Conservation (phyloP, 2,329 filamentous ascomycete genomes). For the Chalaropsis thielavioides region DNA sequence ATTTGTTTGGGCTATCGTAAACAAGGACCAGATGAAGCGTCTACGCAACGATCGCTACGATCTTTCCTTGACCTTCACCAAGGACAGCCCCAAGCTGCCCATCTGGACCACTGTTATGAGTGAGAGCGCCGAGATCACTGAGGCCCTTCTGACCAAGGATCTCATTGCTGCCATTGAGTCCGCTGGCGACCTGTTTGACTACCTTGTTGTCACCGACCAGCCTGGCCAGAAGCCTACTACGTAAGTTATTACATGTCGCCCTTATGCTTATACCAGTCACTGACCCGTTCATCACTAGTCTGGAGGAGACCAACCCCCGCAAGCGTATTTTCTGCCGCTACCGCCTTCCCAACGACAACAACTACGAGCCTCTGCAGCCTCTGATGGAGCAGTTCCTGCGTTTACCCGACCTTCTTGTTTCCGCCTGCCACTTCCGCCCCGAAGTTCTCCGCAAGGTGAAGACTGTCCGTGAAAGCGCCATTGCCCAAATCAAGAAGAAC, state of each 20-base stretch:
- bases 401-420: conserved; percentile 67
- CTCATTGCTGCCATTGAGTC: conserved; percentile 63
- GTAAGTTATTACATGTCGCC: conserved; percentile 34
- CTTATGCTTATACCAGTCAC: background rate
- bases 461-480: conserved; percentile 63
- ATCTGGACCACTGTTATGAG: conserved; percentile 88
- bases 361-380: conserved; percentile 52
- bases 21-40: conserved; percentile 86
- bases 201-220: conserved; percentile 79
- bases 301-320: conserved; percentile 69
- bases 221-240: conserved; percentile 73
- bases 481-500: conserved; percentile 62
- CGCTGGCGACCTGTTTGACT: conserved; percentile 68
- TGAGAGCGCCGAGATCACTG: conserved; percentile 89
- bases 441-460: conserved; percentile 80
- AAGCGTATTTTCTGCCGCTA: conserved; percentile 77
- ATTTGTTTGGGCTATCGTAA: conserved; percentile 89
- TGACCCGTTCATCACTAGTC: conserved; percentile 31
- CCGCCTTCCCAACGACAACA: conserved; percentile 48
- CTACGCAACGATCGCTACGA: conserved; percentile 90
- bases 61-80: conserved; percentile 79
- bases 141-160: conserved; percentile 74
- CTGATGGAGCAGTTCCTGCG: conserved; percentile 72
- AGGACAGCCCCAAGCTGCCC: conserved; percentile 82
- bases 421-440: conserved; percentile 68